Evolutionary conservation across 164 flowering plant species (phyloP), one percentile per base, ranked within the genome.

Genomic region (Vitis labrusca): DNA sequence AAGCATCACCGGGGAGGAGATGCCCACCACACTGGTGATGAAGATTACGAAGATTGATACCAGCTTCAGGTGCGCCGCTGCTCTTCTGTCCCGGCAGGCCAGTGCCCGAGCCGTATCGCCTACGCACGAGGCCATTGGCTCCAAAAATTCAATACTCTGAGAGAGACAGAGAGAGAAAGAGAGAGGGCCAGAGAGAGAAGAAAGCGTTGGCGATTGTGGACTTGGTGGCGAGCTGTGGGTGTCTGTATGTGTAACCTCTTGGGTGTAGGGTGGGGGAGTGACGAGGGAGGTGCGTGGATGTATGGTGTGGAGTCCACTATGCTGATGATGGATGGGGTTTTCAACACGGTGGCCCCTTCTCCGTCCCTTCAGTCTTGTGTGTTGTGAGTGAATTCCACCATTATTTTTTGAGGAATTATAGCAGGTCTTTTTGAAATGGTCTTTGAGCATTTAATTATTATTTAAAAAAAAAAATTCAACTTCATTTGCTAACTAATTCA

Each of bases 41-140:
- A 87, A 84, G 69, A 90, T 87, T 16, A 82, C 80, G 27, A 61
- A 6, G 37, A 87, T 73, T 27, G 96, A 82, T 12, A 86, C 62
- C 17, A 87, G 76, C 70, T 90, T 90, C n/a, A 90, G 80, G 61
- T 81, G 85, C 1, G 82, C 56, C 16, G 92, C 90, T 0, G 86
- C 93, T 1, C 2, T 16, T 14, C 80, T 62, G 78, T 87, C 84
- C 1, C 92, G 74, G 78, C 96, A 90, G 0, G 55, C 66, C 2
- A 60, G 62, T 9, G 65, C 72, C 12, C 88, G 80, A 2, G 75
- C 74, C 70, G 76, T 30, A 65, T 84, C 84, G 32, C 53, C 49
- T 19, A 48, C 77, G 74, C 89, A 84, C 49, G 60, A 52, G 1
- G 75, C 79, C 85, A 75, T 80, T 37, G 23, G 23, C 23, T 23